A percentile compares a stretch with the other conserved stretches of the same genome.
Conservation (phyloP, 257 asterid genomes). For the Pogostemon cablin region DNA sequence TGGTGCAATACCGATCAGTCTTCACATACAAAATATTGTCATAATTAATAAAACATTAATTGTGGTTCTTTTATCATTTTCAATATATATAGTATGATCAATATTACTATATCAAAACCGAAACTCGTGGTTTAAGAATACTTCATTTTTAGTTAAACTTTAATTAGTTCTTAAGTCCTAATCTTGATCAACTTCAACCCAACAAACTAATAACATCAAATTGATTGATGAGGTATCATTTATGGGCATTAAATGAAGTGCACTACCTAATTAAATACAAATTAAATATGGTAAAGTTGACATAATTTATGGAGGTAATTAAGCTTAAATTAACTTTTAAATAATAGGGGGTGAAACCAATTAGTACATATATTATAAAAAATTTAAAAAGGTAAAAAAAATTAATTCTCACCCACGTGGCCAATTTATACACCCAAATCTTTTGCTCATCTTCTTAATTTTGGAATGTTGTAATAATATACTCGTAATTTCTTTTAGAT, state of each 20-base stretch:
- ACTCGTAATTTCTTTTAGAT: too few relatives aligned
- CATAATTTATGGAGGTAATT: not conserved
- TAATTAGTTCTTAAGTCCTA: slow-evolving; percentile 18
- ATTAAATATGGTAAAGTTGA: slow-evolving; percentile 19
- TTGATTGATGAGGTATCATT: slow-evolving; percentile 28
- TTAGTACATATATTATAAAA: too few relatives aligned
- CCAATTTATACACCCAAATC: too few relatives aligned
- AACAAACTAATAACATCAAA: slow-evolving; percentile 23
- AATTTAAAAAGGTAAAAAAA: too few relatives aligned
- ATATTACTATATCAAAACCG: not conserved
- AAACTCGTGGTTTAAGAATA: slow-evolving; percentile 7
- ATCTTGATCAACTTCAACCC: slow-evolving; percentile 21
- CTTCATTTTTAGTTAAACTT: not conserved
- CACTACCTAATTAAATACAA: slow-evolving; percentile 25
- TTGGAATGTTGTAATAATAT: too few relatives aligned
- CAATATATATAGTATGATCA: too few relatives aligned
- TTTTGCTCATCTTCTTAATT: too few relatives aligned
- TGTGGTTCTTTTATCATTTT: too few relatives aligned
- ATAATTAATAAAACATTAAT: too few relatives aligned
- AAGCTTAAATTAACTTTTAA: not conserved
- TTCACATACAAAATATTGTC: too few relatives aligned
- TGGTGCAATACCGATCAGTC: too few relatives aligned
- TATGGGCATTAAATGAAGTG: slow-evolving; percentile 32
- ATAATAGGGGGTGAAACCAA: not conserved
- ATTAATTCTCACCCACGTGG: too few relatives aligned